Conservation (phyloP, 1,139 yeast species). For the Protomyces pachydermus region DNA sequence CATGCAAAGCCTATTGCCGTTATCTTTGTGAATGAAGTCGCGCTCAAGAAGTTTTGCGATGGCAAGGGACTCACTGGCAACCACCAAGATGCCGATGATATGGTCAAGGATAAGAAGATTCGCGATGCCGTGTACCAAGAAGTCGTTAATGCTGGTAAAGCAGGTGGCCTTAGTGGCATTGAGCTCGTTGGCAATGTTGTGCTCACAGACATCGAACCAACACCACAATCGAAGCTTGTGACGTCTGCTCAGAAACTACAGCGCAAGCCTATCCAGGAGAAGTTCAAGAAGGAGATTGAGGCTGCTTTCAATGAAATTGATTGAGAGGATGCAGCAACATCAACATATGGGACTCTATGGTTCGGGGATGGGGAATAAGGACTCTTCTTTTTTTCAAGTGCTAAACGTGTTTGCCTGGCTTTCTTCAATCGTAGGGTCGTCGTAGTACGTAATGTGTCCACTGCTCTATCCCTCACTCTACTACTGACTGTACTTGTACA, state of each 20-base stretch:
- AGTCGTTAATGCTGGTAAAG: slow-evolving; percentile 67
- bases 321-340: slow-evolving; percentile 31
- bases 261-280: slow-evolving; percentile 79
- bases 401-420: too few species aligned
- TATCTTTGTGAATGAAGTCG: slow-evolving; percentile 71
- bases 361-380: too few species aligned
- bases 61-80: slow-evolving; percentile 48
- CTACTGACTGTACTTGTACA: too few species aligned
- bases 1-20: slow-evolving; percentile 90
- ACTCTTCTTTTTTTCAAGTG: too few species aligned
- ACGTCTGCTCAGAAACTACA: slow-evolving; percentile 96
- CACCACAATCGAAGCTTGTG: slow-evolving; percentile 90
- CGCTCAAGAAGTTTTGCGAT: slow-evolving; percentile 57
- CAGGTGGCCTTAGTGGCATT: slow-evolving; percentile 77
- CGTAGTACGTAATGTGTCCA: too few species aligned
- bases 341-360: background rate
- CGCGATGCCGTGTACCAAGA: slow-evolving; percentile 52
- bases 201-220: slow-evolving; percentile 88
- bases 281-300: slow-evolving; percentile 39
- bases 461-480: too few species aligned
- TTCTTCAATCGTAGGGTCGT: too few species aligned
- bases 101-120: slow-evolving; percentile 57
- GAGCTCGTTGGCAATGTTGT: slow-evolving; percentile 79
- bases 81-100: slow-evolving; percentile 51
- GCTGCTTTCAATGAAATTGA: slow-evolving; percentile 34